Evolutionary conservation across 2,329 filamentous ascomycete genomes (phyloP).

Genomic region (Microdochium trichocladiopsis): DNA sequence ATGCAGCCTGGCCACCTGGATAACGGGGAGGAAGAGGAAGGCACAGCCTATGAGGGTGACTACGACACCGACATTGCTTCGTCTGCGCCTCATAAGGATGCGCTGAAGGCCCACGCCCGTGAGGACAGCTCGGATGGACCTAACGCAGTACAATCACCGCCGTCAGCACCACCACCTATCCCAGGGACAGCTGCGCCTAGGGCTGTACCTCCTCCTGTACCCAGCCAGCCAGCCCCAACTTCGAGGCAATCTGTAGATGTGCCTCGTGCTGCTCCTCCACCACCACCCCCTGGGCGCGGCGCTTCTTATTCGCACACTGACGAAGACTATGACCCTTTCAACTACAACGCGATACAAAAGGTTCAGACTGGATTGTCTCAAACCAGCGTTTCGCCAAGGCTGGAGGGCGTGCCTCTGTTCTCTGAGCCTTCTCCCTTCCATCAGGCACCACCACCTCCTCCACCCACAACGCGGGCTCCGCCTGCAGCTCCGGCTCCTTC

Average conservation of each 20-base stretch:
- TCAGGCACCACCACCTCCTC: conserved; percentile 31
- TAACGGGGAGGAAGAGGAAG: conserved; percentile 66
- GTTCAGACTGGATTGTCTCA: conserved; percentile 19
- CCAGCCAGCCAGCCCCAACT: conserved; percentile 46
- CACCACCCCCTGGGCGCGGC: conserved; percentile 47
- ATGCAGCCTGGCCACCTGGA: conserved; percentile 31
- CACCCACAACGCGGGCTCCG: conserved; percentile 38
- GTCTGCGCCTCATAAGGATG: conserved; percentile 90
- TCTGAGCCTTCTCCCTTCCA: conserved; percentile 38
- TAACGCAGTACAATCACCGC: conserved; percentile 35
- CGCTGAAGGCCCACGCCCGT: conserved; percentile 72
- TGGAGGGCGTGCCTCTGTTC: conserved; percentile 40
- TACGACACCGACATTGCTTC: conserved; percentile 97
- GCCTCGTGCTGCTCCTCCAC: conserved; percentile 64
- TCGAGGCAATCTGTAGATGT: conserved; percentile 60
- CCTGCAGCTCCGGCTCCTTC: conserved; percentile 29
- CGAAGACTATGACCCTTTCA: conserved; percentile 66
- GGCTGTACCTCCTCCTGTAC: conserved; percentile 58
- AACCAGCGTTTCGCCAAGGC: conserved; percentile 26
- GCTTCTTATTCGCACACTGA: conserved; percentile 27
- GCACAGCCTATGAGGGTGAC: conserved; percentile 93
- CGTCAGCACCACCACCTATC: conserved; percentile 46
- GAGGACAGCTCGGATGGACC: conserved; percentile 72
- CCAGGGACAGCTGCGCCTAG: conserved; percentile 48
- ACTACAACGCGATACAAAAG: conserved; percentile 33